These are phyloP conservation scores for Fraxinus sp. DNA, from an alignment of 305 asterid genomes.

Conservation along the genomic window DNA sequence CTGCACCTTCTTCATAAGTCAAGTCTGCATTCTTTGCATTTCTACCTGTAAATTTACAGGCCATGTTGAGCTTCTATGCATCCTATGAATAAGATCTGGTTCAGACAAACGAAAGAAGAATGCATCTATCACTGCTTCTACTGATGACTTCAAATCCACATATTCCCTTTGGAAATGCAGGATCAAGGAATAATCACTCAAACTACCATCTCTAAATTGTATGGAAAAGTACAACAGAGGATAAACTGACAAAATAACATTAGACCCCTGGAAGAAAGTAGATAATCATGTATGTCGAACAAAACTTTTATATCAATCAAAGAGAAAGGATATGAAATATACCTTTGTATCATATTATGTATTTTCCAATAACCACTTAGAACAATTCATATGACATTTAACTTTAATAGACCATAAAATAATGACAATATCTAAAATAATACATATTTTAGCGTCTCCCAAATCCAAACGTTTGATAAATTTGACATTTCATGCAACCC, in stretches of 20 bases:
- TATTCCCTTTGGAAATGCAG: constrained; percentile 10
- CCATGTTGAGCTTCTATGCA: not conserved
- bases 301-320: not conserved
- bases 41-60: constrained; percentile 46
- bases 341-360: not conserved
- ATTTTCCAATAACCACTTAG: not conserved
- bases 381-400: not conserved
- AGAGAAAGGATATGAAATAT: not conserved
- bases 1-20: constrained; percentile 43
- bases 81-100: not conserved
- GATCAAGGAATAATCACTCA: not conserved
- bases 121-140: not conserved
- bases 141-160: not conserved
- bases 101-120: not conserved
- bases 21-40: constrained; percentile 49
- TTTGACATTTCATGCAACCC: not conserved
- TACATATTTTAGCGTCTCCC: not conserved
- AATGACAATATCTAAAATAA: not conserved
- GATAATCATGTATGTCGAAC: not conserved
- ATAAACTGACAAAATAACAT: not conserved
- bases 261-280: not conserved
- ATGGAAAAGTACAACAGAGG: not conserved
- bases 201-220: constrained; percentile 8
- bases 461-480: not conserved
- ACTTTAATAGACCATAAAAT: not conserved